Evolutionary conservation across 2,329 filamentous ascomycete species (phyloP), one percentile per base, ranked within the genome.

Genomic region (Sodiomyces alkalinus): DNA sequence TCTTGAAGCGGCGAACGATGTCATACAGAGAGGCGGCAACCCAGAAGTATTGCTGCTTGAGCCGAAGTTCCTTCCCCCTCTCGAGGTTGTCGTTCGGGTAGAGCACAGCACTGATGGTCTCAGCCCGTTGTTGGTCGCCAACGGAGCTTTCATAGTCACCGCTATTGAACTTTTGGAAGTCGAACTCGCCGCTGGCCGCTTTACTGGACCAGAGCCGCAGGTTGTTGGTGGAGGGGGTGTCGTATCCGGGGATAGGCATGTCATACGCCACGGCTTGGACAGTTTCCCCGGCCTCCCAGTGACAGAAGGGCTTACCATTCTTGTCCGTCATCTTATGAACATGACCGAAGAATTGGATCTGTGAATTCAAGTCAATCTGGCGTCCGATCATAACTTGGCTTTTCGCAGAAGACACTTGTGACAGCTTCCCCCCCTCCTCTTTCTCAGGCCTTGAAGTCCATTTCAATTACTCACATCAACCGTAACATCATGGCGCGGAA

Each of bases 31-130:
- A 98, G 11, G 90, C 90, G 29, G 90, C 86, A 47, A 93, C 92
- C 90, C 90, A 98, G 61, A 98, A 98, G 66, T 98, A 98, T 54
- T 98, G 90, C 55, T 98, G 90, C 69, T 98, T 98, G 53, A 98
- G 58, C 30, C 90, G 82, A 38, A 98, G 73, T 62, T 98, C 90
- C 56, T 98, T 98, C 37, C 90, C 90, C 39, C 85, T 73, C 40
- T 96, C 87, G 24, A 98, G 70, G 55, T 93, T 96, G 56, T 96
- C 87, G 47, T 98, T 98, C 34, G 90, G 90, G 49, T 98, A 98
- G 24, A 98, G 60, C 10, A 98, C 90, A 18, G 87, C 87, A 29
- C 86, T 94, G 58, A 98, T 98, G 31, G 87, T 96, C 62, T 98
- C 90, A n/a, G 90, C 90, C 33, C 82, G 79, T 62, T 98, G 90